Percentiles rank a stretch among this genome's conserved stretches.
These are phyloP conservation scores for Exophiala alcalophila DNA, from an alignment of 2,329 filamentous ascomycete genomes.

Conservation along the genomic window DNA sequence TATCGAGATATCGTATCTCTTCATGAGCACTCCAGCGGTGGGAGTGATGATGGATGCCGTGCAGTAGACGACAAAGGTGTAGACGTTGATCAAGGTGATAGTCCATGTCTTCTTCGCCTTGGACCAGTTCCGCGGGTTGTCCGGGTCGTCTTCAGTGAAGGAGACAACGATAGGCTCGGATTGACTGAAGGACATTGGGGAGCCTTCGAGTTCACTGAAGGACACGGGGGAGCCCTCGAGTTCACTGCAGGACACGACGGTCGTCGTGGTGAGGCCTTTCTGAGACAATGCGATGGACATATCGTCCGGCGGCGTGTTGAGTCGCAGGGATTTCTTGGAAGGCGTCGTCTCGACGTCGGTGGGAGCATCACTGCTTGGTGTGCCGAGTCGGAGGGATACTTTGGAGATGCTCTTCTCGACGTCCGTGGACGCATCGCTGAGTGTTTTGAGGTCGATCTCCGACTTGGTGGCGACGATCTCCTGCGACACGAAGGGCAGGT, in stretches of 20 bases:
- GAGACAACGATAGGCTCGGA: conserved; percentile 32
- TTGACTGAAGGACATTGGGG: too few relatives aligned
- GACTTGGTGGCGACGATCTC: neutral
- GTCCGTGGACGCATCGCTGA: conserved; percentile 1
- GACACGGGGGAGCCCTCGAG: too few relatives aligned
- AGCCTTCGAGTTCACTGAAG: too few relatives aligned
- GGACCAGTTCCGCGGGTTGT: conserved; percentile 44
- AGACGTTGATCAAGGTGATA: conserved; percentile 40
- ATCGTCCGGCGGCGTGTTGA: conserved; percentile 7
- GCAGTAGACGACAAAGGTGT: conserved; percentile 41
- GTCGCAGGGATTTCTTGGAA: conserved; percentile 1
- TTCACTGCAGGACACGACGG: conserved; percentile 38
- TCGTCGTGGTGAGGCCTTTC: conserved; percentile 12
- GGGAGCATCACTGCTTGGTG: neutral
- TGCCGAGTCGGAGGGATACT: conserved; percentile 4
- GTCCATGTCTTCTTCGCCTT: conserved; percentile 40
- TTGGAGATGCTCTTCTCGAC: conserved; percentile 11
- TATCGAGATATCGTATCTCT: conserved; percentile 32
- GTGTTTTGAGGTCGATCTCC: too few relatives aligned
- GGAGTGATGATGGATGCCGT: conserved; percentile 36
- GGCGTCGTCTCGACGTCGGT: conserved; percentile 14
- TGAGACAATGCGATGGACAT: conserved; percentile 7
- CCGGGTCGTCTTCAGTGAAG: conserved; percentile 46
- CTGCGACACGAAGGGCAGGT: conserved; percentile 9
- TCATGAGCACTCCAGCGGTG: conserved; percentile 29